Evolutionary conservation across 2,329 filamentous ascomycete genomes (phyloP).

Genomic region (Colletotrichum filicis): DNA sequence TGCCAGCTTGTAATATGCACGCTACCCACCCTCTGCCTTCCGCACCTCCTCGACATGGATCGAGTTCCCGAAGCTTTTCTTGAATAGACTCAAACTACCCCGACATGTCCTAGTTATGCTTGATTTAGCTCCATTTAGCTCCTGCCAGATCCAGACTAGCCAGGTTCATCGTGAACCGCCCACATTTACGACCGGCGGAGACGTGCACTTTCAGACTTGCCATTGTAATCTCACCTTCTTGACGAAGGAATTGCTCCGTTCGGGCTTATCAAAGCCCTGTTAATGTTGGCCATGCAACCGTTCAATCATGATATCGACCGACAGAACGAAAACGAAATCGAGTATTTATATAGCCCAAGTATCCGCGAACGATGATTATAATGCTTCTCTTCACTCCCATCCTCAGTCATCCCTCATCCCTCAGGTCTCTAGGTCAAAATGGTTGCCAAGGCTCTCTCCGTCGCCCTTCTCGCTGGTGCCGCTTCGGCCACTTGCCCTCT

Average conservation of each 20-base stretch:
- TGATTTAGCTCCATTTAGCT: background rate
- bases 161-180: background rate
- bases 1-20: background rate
- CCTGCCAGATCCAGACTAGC: conserved; percentile 18
- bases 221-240: conserved; percentile 15
- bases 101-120: background rate
- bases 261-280: conserved; percentile 15
- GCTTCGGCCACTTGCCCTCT: conserved; percentile 30
- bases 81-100: background rate
- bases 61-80: conserved; percentile 6
- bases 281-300: background rate
- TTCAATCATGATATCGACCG: background rate
- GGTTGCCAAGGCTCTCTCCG: conserved; percentile 28
- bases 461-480: conserved; percentile 29
- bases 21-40: background rate
- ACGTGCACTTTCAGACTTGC: background rate
- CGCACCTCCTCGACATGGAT: conserved; percentile 10
- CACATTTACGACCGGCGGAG: background rate
- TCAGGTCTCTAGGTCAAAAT: conserved; percentile 9
- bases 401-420: background rate
- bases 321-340: background rate
- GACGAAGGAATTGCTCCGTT: conserved; percentile 22
- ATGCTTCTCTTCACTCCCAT: background rate
- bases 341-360: background rate
- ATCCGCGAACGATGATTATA: background rate